Percentiles rank a stretch among this genome's conserved stretches.
phyloP scores from a whole-genome alignment of 768 basidiomycete genomes.

The Russula sp. region DNA sequence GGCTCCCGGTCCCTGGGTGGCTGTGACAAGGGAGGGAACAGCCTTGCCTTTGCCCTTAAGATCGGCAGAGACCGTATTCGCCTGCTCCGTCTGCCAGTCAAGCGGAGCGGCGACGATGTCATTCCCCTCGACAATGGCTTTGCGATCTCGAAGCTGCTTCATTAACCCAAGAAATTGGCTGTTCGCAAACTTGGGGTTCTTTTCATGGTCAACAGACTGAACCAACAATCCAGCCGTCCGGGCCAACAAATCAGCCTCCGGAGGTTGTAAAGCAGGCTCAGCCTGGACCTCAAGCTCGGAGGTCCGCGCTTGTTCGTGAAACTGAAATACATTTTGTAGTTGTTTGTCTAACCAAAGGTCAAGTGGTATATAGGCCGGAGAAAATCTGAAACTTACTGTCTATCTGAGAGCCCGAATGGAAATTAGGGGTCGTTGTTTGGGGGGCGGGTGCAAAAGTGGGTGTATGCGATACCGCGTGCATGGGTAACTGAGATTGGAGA shows the following conservation, averaged over 20 bases:
- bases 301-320: constrained; percentile 16
- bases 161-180: constrained; percentile 83
- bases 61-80: constrained; percentile 29
- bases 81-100: constrained; percentile 23
- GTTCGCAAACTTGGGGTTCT: constrained; percentile 78
- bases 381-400: constrained; percentile 36
- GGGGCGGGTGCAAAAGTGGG: constrained; percentile 25
- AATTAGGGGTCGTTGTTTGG: constrained; percentile 12
- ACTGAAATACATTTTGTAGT: constrained; percentile 48
- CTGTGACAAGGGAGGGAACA: background rate
- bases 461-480: constrained; percentile 31
- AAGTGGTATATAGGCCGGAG: constrained; percentile 20
- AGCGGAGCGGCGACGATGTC: constrained; percentile 49
- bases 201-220: constrained; percentile 64
- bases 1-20: background rate
- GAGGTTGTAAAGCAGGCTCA: constrained; percentile 9
- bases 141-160: constrained; percentile 74
- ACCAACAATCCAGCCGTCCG: constrained; percentile 72
- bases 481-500: constrained; percentile 6
- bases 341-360: constrained; percentile 5
- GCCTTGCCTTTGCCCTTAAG: constrained; percentile 67
- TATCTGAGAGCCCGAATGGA: constrained; percentile 25
- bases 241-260: constrained; percentile 65
- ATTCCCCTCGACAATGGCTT: constrained; percentile 72
- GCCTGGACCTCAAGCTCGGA: background rate